Evolutionary conservation across 2,329 filamentous ascomycete species (phyloP).

Genomic region (Gyromitra esculenta): DNA sequence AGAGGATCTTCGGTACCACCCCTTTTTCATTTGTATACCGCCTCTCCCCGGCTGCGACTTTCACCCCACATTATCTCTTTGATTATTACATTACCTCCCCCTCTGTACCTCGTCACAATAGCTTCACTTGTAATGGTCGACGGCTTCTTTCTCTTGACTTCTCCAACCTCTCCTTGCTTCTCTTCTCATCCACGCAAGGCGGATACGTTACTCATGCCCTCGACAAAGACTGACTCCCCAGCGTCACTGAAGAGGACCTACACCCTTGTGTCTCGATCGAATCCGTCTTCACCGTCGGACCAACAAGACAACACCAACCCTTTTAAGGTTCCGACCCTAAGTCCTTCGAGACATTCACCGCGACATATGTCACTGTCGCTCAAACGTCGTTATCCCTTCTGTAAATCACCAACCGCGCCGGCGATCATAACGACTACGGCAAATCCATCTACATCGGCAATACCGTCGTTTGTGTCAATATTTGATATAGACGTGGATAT

Average conservation of each 20-base stretch:
- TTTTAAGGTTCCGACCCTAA: slow-evolving; percentile 45
- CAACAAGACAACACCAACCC: slow-evolving; percentile 46
- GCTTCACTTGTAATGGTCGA: slow-evolving; percentile 48
- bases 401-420: slow-evolving; percentile 52
- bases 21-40: slow-evolving; percentile 52
- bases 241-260: slow-evolving; percentile 54
- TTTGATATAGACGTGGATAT: slow-evolving; percentile 55
- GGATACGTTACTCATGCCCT: slow-evolving; percentile 41
- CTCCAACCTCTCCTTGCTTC: slow-evolving; percentile 44
- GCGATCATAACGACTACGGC: slow-evolving; percentile 43
- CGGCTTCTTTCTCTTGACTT: slow-evolving; percentile 46
- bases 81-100: slow-evolving; percentile 30
- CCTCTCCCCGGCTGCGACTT: slow-evolving; percentile 41
- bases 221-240: slow-evolving; percentile 52
- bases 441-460: slow-evolving; percentile 37
- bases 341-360: slow-evolving; percentile 47
- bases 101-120: slow-evolving; percentile 22
- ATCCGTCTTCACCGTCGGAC: slow-evolving; percentile 52
- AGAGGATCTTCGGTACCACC: slow-evolving; percentile 54
- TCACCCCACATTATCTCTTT: slow-evolving; percentile 33
- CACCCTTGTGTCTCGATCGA: slow-evolving; percentile 53
- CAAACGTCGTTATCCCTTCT: slow-evolving; percentile 55
- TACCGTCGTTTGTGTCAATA: slow-evolving; percentile 49
- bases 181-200: slow-evolving; percentile 43
- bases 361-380: slow-evolving; percentile 56